These are phyloP conservation scores for Yamadazyma oceani DNA, from an alignment of 1,139 yeast genomes.

Conservation along the genomic window DNA sequence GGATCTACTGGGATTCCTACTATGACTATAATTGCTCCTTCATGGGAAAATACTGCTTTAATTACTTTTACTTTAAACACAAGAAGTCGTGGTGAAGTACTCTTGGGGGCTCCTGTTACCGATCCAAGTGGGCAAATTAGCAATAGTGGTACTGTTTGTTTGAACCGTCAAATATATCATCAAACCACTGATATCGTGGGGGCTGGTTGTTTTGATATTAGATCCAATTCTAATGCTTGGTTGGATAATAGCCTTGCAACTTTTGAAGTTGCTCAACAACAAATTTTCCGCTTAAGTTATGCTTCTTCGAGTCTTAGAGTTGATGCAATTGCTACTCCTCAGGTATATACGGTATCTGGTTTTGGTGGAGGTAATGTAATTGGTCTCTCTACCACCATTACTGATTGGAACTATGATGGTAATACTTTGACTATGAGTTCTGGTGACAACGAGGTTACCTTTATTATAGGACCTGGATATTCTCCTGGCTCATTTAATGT, in stretches of 20 bases:
- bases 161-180: constrained; percentile 19
- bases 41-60: constrained; percentile 26
- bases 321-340: constrained; percentile 18
- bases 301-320: constrained; percentile 18
- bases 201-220: constrained; percentile 26
- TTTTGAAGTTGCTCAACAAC: constrained; percentile 14
- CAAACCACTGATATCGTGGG: constrained; percentile 25
- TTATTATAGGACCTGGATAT: constrained; percentile 26
- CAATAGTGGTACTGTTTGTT: constrained; percentile 30
- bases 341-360: constrained; percentile 28
- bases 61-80: constrained; percentile 20
- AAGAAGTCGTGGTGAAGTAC: constrained; percentile 18
- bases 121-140: constrained; percentile 14
- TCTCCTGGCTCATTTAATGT: constrained; percentile 13
- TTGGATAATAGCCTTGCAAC: constrained; percentile 14
- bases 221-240: constrained; percentile 20
- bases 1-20: constrained; percentile 19
- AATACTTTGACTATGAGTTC: constrained; percentile 6
- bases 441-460: constrained; percentile 11
- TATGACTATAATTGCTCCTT: constrained; percentile 18
- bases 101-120: constrained; percentile 13
- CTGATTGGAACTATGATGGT: constrained; percentile 8
- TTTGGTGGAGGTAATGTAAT: constrained; percentile 31
- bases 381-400: constrained; percentile 20
- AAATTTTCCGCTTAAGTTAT: constrained; percentile 23